Evolutionary conservation across 2,329 filamentous ascomycete species (phyloP), one percentile per base, ranked within the genome.

Genomic region (Calonectria montana): DNA sequence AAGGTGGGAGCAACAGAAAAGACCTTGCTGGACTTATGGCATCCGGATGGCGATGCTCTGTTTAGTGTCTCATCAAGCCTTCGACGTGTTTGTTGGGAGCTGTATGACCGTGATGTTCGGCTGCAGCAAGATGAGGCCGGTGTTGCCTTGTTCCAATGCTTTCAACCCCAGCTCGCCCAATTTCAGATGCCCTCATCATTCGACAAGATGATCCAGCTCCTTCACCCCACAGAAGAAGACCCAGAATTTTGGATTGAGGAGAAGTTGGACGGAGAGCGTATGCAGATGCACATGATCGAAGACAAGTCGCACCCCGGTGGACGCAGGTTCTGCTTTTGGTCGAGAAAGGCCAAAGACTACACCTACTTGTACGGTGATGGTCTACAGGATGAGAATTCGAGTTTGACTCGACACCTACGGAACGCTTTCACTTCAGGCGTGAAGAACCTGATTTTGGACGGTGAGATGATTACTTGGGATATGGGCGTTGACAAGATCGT

Each of bases 381-480:
- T 0, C 89, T 97, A 18, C 84, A 92, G 57, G 94, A 97, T 75
- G 89, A 93, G 7, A 91, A 92, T 47, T 93, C 93, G 9, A 92
- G 95, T 8, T 82, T 98, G 65, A 98, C 96, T 0, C 89, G 94
- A 39, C 93, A 97, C 80, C 86, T 98, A 23, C 91, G 91, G 65
- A 87, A 91, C 47, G 95, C 94, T 0, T 98, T 99, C 81, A 87
- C 91, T 2, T 86, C 91, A 1, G 92, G 92, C 2, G 95, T 98
- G 0, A 88, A 92, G 18, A 98, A 94, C 80, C 88, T 98, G 75
- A 98, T 99, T 62, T 88, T 99, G 0, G 97, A 99, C 78, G 97
- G 97, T 12, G 97, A 99, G 82, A 99, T 99, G 97, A 95, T 99
- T 70, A 98, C 96, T 0, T 99, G 97, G 97, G 95, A 98, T 80